A percentile compares a stretch with the other conserved stretches of the same genome.
phyloP scores from a whole-genome alignment of 305 asterid species.

The Solanum hybrid region DNA sequence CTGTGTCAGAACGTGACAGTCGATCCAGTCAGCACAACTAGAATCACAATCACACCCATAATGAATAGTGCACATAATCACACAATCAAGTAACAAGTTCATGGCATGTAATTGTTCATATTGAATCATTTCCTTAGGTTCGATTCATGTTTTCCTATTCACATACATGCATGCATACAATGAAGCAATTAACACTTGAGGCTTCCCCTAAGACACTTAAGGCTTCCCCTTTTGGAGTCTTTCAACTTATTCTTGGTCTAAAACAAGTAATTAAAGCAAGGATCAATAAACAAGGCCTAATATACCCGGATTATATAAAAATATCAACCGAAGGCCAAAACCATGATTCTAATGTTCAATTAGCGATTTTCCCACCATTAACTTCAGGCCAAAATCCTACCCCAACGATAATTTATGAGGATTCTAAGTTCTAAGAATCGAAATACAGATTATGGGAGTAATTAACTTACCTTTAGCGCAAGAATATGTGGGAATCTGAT shows the following conservation, averaged over 20 bases:
- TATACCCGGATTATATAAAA: no score
- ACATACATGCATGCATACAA: no score
- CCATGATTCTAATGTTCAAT: neutral
- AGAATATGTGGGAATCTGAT: neutral
- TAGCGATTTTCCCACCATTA: neutral
- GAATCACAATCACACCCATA: neutral
- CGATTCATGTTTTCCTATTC: no score
- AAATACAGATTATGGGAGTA: neutral
- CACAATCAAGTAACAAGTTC: neutral
- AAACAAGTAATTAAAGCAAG: neutral
- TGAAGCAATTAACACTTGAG: neutral
- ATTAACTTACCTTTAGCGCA: neutral
- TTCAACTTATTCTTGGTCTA: neutral
- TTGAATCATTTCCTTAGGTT: neutral
- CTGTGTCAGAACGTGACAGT: no score
- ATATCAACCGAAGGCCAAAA: neutral
- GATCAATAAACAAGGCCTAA: neutral
- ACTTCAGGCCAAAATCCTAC: neutral
- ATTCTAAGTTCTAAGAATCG: neutral
- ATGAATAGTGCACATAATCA: neutral
- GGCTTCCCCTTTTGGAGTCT: neutral
- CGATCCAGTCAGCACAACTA: neutral
- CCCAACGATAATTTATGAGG: neutral
- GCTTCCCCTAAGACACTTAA: neutral
- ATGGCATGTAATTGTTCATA: neutral